These are phyloP conservation scores for Crotalaria pallida DNA, from an alignment of 306 rosid species.

Conservation along the genomic window DNA sequence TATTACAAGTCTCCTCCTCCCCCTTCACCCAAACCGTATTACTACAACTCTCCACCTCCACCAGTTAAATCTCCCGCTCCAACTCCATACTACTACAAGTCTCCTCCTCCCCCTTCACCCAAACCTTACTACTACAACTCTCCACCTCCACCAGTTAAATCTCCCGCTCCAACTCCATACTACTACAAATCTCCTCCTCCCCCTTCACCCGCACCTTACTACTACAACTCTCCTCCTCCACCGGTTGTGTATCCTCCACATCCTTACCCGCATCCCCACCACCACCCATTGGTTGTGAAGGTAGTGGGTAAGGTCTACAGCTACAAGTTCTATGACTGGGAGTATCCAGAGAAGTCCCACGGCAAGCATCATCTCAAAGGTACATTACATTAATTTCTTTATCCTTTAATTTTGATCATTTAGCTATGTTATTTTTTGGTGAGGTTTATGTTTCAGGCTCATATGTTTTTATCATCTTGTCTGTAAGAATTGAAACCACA, in stretches of 20 bases:
- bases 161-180: constrained; percentile 9
- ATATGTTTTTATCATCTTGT: not conserved
- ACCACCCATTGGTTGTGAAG: constrained; percentile 57
- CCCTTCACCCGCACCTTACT: constrained; percentile 1
- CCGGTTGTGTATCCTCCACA: constrained; percentile 39
- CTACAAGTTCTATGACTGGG: constrained; percentile 76
- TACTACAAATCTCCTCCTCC: constrained; percentile 38
- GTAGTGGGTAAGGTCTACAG: constrained; percentile 91
- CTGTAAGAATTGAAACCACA: not conserved
- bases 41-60: no score
- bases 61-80: no score
- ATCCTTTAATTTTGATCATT: not conserved
- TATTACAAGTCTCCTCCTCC: no score
- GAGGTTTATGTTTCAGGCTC: no score
- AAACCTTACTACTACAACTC: constrained; percentile 8
- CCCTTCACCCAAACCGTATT: no score
- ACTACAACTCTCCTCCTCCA: constrained; percentile 46
- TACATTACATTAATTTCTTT: constrained; percentile 12
- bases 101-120: no score
- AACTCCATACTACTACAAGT: no score
- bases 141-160: constrained; percentile 11
- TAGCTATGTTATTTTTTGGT: not conserved
- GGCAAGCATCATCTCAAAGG: constrained; percentile 86
- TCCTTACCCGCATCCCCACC: constrained; percentile 45
- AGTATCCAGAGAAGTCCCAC: constrained; percentile 71